Conservation (phyloP, 2,329 filamentous ascomycete genomes). For the Hawksworthiomyces lignivorus region DNA sequence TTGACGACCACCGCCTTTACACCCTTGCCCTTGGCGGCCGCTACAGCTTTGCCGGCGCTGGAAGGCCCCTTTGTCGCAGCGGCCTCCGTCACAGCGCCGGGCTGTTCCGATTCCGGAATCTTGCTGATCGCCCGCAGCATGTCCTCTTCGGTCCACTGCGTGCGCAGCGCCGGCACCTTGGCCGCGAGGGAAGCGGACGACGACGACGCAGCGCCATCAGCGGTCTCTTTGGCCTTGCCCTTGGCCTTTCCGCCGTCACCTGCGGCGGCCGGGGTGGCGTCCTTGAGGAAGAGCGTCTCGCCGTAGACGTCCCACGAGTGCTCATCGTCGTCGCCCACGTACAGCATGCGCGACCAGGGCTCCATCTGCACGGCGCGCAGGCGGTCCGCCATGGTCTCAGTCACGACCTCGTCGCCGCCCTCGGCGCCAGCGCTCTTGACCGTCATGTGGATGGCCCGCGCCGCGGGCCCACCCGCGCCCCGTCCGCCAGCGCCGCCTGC, state of each 20-base stretch:
- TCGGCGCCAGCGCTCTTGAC: conserved; percentile 69
- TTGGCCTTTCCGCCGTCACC: conserved; percentile 16
- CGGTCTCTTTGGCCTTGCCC: conserved; percentile 20
- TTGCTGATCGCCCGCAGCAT: conserved; percentile 40
- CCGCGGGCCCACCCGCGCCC: conserved; percentile 34
- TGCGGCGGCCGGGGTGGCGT: conserved; percentile 8
- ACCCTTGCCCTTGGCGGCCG: conserved; percentile 6
- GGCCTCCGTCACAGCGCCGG: neutral
- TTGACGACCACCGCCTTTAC: conserved; percentile 3
- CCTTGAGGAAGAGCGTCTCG: conserved; percentile 56
- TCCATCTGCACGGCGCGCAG: conserved; percentile 75
- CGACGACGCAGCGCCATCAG: conserved; percentile 8
- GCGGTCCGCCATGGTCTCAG: conserved; percentile 66
- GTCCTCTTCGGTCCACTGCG: conserved; percentile 36
- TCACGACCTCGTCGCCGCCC: conserved; percentile 49
- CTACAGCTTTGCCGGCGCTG: neutral
- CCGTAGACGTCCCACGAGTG: conserved; percentile 70
- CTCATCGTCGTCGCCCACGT: conserved; percentile 72
- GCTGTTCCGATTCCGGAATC: conserved; percentile 21
- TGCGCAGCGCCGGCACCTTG: conserved; percentile 30
- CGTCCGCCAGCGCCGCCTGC: conserved; percentile 26
- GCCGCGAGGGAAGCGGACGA: conserved; percentile 23
- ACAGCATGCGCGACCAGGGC: conserved; percentile 70
- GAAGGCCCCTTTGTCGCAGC: neutral
- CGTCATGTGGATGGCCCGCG: conserved; percentile 77